Base-by-base conservation (phyloP, 768 basidiomycete genomes). In the Psilocybe sp. region DNA sequence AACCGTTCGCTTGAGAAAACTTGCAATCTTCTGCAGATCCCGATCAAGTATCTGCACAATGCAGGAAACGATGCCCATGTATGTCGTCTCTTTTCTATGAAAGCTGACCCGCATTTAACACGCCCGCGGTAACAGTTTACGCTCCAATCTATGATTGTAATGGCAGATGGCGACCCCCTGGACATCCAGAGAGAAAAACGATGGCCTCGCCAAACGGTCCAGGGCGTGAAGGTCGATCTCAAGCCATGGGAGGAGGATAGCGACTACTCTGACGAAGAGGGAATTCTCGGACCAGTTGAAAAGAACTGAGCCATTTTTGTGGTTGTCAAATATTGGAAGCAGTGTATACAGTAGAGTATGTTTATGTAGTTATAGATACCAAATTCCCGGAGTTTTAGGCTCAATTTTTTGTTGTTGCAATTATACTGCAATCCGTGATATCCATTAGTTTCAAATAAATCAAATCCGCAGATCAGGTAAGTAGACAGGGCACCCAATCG, bases 21-120 rank as follows among this genome's bases (percentile, higher is more conserved):
- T 28, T 88, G 85, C 64, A 69, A 71, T 40, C 79, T 84, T 45
- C 74, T 94, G 16, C 77, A 81, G 44, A 73, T 92, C 44, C 54
- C 68, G 0, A 78, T 80, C 1, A 55, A 73, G 32, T 71, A 75
- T 56, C 55, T 87, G 50, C 92, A 92, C 73, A 95, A 94, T 60
- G 90, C 89, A 1, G 91, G 90, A 0, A 93, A 92, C 60, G 89
- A 93, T 63, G 90, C 91, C 1, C 77, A 86, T 63, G 91, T 92
- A 57, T 37, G 83, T 69, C 13, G 23, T 23, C 23, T n/a, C 33
- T 15, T 14, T 31, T n/a, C 32, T 37, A 2, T 51, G 8, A 13
- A 46, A 4, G 14, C 42, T 35, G n/a, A 19, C 33, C 7, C 19
- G 15, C 5, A 32, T 33, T n/a, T 58, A 13, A 54, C 19, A 33